phyloP scores from a whole-genome alignment of 148 eudicot genomes.

The Euryodendron excelsum region DNA sequence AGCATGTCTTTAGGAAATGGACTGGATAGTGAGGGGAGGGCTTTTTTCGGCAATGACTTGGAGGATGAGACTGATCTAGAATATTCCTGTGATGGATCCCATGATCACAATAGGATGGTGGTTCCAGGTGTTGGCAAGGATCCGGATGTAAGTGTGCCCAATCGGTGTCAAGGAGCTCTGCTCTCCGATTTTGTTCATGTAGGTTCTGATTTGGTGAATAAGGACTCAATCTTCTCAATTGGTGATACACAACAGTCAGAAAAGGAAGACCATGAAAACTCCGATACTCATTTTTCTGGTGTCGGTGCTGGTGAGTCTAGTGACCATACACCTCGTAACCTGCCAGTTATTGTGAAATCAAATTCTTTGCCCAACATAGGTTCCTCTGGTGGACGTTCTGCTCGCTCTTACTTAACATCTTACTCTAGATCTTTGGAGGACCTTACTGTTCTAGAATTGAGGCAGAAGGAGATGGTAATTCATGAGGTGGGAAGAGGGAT shows the following conservation, averaged over 20 bases:
- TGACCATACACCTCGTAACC: constrained; percentile 25
- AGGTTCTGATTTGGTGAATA: constrained; percentile 17
- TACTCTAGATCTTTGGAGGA: constrained; percentile 54
- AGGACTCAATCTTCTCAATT: constrained; percentile 41
- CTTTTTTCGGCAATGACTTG: constrained; percentile 33
- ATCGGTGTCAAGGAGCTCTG: constrained; percentile 18
- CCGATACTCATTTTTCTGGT: constrained; percentile 25
- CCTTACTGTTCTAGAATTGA: constrained; percentile 32
- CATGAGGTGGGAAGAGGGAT: constrained; percentile 25
- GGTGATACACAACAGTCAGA: constrained; percentile 34
- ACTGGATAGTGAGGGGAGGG: constrained; percentile 39
- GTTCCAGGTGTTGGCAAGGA: constrained; percentile 26
- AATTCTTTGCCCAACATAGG: constrained; percentile 59
- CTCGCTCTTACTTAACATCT: constrained; percentile 7
- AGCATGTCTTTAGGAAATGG: constrained; percentile 69
- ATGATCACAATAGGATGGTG: constrained; percentile 24
- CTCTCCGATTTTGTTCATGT: constrained; percentile 34
- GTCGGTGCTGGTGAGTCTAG: constrained; percentile 27
- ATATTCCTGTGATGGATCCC: constrained; percentile 45
- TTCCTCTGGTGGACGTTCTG: constrained; percentile 24
- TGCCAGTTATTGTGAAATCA: constrained; percentile 44
- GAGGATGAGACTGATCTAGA: constrained; percentile 44
- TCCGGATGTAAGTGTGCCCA: constrained; percentile 24
- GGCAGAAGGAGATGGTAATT: constrained; percentile 28
- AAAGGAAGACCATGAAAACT: constrained; percentile 31